Evolutionary conservation across 1,284 basidiomycete genomes (phyloP).

Genomic region (Neonothopanus nambi): DNA sequence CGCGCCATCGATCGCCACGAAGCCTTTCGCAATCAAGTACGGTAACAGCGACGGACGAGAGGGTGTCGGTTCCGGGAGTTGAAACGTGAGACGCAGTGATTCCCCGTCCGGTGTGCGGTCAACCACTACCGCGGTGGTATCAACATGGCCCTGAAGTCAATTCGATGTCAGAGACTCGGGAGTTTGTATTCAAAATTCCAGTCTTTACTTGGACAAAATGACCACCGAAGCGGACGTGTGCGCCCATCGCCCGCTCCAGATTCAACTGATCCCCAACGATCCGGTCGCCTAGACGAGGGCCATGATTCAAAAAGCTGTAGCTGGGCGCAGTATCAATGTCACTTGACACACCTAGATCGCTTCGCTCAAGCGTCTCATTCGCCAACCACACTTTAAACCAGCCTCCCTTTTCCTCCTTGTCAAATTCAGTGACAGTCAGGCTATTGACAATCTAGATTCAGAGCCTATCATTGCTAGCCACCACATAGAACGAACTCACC

Average conservation of each 20-base stretch:
- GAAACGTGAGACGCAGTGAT: constrained; percentile 82
- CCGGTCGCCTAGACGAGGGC: constrained; percentile 59
- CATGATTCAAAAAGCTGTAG: background rate
- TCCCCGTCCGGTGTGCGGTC: constrained; percentile 79
- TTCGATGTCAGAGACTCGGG: background rate
- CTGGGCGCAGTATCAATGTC: background rate
- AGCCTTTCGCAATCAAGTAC: constrained; percentile 96
- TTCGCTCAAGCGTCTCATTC: constrained; percentile 91
- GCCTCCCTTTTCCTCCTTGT: constrained; percentile 56
- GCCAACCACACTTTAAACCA: constrained; percentile 95
- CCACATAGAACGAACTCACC: background rate
- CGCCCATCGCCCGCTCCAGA: constrained; percentile 93
- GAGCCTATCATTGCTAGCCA: background rate
- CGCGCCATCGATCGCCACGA: constrained; percentile 92
- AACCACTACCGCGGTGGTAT: constrained; percentile 80
- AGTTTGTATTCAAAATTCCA: background rate
- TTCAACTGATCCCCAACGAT: constrained; percentile 85
- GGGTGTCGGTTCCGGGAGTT: constrained; percentile 65
- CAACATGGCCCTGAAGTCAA: constrained; percentile 82
- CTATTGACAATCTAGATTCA: constrained; percentile 61
- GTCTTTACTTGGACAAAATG: constrained; percentile 92
- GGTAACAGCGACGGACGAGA: constrained; percentile 68
- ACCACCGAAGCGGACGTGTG: constrained; percentile 91
- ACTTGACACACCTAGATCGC: constrained; percentile 73
- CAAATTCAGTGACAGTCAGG: constrained; percentile 89